Evolutionary conservation across 176 grass and related monocot genomes (phyloP).

Genomic region (Cocos nucifera): DNA sequence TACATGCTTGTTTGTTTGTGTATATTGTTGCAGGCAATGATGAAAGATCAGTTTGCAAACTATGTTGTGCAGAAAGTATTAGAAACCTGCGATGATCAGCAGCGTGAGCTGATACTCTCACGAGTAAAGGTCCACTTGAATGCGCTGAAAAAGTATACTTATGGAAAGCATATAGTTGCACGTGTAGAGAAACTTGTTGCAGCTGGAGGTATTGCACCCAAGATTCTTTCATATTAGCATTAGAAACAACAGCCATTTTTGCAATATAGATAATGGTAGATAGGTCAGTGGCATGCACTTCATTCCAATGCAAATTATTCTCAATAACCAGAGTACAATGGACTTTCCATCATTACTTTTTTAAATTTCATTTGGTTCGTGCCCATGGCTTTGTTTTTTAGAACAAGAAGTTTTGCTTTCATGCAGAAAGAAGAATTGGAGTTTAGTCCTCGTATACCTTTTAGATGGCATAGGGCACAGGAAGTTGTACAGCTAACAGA

Average conservation of each 20-base stretch:
- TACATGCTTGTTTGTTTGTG: background rate
- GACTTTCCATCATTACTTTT: too few species aligned
- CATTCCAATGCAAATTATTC: background rate
- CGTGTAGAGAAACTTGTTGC: conserved; percentile 12
- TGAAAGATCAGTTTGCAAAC: conserved; percentile 25
- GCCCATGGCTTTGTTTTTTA: background rate
- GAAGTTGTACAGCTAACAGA: conserved; percentile 11
- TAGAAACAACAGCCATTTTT: background rate
- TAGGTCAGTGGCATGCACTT: background rate
- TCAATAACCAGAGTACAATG: background rate
- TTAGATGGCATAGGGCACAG: background rate
- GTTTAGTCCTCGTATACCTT: background rate
- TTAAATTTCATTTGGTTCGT: too few species aligned
- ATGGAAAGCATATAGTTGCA: conserved; percentile 12
- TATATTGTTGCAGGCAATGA: conserved; percentile 20
- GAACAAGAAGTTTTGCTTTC: background rate
- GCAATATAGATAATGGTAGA: background rate
- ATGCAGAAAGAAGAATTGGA: conserved; percentile 5
- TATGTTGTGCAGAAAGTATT: conserved; percentile 27
- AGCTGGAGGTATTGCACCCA: background rate
- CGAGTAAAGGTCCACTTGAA: conserved; percentile 4
- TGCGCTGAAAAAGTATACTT: conserved; percentile 1
- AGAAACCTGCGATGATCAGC: background rate
- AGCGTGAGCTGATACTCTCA: background rate
- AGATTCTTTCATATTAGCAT: background rate